These are phyloP conservation scores for Xylariaceae sp. DNA, from an alignment of 2,329 filamentous ascomycete species.

Conservation along the genomic window DNA sequence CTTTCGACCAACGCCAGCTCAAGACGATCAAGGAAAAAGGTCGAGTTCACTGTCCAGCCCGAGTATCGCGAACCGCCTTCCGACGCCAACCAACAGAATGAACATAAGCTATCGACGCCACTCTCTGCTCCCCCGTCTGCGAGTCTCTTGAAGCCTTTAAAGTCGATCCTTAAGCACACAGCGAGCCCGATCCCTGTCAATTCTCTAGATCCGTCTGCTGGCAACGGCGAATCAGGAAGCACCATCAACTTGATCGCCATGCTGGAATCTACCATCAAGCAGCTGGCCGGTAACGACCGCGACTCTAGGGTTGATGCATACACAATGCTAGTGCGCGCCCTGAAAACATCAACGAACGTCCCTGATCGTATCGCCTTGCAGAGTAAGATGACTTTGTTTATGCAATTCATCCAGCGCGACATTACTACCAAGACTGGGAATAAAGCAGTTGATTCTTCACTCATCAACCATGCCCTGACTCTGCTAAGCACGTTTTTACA, in stretches of 20 bases:
- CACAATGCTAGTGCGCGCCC: constrained; percentile 65
- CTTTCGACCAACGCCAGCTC: constrained; percentile 40
- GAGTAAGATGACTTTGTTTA: constrained; percentile 69
- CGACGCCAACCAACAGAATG: constrained; percentile 37
- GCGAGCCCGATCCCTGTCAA: constrained; percentile 39
- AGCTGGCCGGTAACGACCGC: constrained; percentile 69
- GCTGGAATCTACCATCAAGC: constrained; percentile 77
- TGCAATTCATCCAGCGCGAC: constrained; percentile 80
- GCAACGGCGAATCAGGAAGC: constrained; percentile 34
- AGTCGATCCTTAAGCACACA: constrained; percentile 73
- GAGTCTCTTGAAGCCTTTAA: constrained; percentile 43
- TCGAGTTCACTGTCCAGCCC: constrained; percentile 53
- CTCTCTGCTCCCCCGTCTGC: constrained; percentile 37
- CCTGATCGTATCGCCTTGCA: constrained; percentile 68
- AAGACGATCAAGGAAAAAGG: constrained; percentile 45
- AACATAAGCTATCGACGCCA: constrained; percentile 36
- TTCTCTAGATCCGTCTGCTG: constrained; percentile 39
- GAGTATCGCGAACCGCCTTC: constrained; percentile 51
- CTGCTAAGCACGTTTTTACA: constrained; percentile 72
- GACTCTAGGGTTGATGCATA: constrained; percentile 80
- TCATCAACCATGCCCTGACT: constrained; percentile 72
- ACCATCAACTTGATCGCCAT: constrained; percentile 64
- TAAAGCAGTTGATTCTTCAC: constrained; percentile 57
- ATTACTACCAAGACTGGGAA: constrained; percentile 56
- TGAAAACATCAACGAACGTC: constrained; percentile 77